Percentiles rank a stretch among this genome's conserved stretches.
phyloP scores from a whole-genome alignment of 1,284 basidiomycete species.

The Hemileia vastatrix region DNA sequence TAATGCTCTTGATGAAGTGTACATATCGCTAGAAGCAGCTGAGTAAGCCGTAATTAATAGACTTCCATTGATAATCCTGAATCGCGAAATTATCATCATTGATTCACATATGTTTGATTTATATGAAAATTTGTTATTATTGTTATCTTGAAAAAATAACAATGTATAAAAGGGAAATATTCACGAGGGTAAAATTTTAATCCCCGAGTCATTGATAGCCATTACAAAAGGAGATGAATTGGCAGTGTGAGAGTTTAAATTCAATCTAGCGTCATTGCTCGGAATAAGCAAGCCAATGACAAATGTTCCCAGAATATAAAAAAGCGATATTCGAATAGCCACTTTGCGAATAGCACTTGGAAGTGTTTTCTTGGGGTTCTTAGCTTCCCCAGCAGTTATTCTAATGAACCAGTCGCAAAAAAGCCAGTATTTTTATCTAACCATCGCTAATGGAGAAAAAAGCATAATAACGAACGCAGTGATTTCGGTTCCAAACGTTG shows the following conservation, averaged over 20 bases:
- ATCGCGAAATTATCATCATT: neutral
- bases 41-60: slow-evolving; percentile 77
- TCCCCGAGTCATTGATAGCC: too few relatives aligned
- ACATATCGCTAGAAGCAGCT: slow-evolving; percentile 70
- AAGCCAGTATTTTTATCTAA: too few relatives aligned
- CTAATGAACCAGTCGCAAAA: too few relatives aligned
- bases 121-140: too few relatives aligned
- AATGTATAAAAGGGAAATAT: neutral
- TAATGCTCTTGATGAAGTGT: slow-evolving; percentile 55
- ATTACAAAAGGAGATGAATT: slow-evolving; percentile 72
- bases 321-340: slow-evolving; percentile 61
- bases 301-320: slow-evolving; percentile 51
- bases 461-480: too few relatives aligned
- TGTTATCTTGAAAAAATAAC: slow-evolving; percentile 53
- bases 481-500: slow-evolving; percentile 64
- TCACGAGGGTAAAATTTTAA: too few relatives aligned
- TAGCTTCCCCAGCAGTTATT: slow-evolving; percentile 43
- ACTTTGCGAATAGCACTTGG: slow-evolving; percentile 48
- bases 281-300: slow-evolving; percentile 69
- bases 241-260: slow-evolving; percentile 54
- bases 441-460: too few relatives aligned
- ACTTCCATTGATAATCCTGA: slow-evolving; percentile 64
- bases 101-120: neutral
- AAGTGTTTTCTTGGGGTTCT: slow-evolving; percentile 41
- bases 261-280: slow-evolving; percentile 54